phyloP scores from a whole-genome alignment of 2,329 filamentous ascomycete genomes.

The Alternaria dauci region DNA sequence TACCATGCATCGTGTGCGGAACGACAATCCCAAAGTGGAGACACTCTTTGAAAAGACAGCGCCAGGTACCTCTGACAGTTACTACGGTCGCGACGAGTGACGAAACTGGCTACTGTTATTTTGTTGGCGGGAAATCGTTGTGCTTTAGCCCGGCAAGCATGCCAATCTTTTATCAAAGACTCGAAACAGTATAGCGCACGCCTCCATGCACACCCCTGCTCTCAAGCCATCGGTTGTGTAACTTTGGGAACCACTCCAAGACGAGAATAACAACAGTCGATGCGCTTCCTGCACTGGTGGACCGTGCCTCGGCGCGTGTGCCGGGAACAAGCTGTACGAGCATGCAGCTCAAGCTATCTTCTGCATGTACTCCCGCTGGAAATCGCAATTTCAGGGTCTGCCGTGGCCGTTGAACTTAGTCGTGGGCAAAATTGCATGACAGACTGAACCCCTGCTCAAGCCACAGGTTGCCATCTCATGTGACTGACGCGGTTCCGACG shows the following conservation, averaged over 20 bases:
- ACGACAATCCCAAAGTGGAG: constrained; percentile 22
- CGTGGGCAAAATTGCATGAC: constrained; percentile 27
- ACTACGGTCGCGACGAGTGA: constrained; percentile 30
- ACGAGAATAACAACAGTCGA: constrained; percentile 44
- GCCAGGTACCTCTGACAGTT: constrained; percentile 13
- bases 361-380: constrained; percentile 35
- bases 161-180: constrained; percentile 46
- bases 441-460: constrained; percentile 30
- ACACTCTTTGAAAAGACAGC: constrained; percentile 13
- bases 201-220: constrained; percentile 36
- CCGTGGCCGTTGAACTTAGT: constrained; percentile 40
- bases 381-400: constrained; percentile 27
- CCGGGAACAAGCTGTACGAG: constrained; percentile 28
- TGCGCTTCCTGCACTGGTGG: constrained; percentile 36
- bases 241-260: constrained; percentile 41
- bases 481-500: constrained; percentile 33
- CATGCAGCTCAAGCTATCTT: constrained; percentile 29
- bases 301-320: constrained; percentile 36
- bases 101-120: constrained; percentile 30
- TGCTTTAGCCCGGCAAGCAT: constrained; percentile 19
- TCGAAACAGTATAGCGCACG: constrained; percentile 35
- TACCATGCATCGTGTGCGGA: constrained; percentile 18
- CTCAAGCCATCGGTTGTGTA: constrained; percentile 28
- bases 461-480: constrained; percentile 30
- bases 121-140: constrained; percentile 11